Base-by-base conservation (phyloP, 176 grass and related monocot species). In the Miscanthus lutarioriparius region DNA sequence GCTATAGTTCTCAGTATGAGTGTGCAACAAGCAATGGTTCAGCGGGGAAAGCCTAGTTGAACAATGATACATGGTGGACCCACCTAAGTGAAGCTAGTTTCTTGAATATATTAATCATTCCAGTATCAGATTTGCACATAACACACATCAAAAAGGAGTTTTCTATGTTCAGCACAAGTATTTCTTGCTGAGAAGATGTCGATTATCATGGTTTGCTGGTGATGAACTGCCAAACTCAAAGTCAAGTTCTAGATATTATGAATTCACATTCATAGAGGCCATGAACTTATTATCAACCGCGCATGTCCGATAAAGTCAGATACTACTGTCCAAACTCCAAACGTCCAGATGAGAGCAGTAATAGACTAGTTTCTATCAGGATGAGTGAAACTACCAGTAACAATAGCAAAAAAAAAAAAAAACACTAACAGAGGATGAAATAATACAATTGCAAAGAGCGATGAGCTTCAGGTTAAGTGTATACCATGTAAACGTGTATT, bases 401-500 rank as follows among this genome's bases (percentile, higher is more conserved):
- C 19, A 67, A 6, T 10, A 73, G 3, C 12, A 1, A 38, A 73
- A 77, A 73, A 8, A 81, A n/a, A n/a, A n/a, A n/a, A n/a, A n/a
- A n/a, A n/a, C n/a, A 65, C 41, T 85, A 71, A 27, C 2, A 27
- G 14, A 37, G 22, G 72, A 73, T 70, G 20, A 25, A 44, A 84
- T 51, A 76, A 30, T 19, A 25, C 37, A 69, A 27, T 25, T 28
- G 19, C 44, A 61, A 85, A 12, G 17, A 58, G 13, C 22, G 15
- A 76, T 32, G 8, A 23, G 32, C 5, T 76, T 67, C 41, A 45
- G 36, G 82, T 39, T 53, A 35, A 48, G 17, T 8, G 37, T 83
- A 84, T 88, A 96, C 96, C 96, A 99, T 77, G 93, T 99, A 67
- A 90, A 33, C 1, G 89, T 96, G 74, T 99, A 99, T 59, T 84